Percentiles rank a stretch among this genome's conserved stretches.
These are phyloP conservation scores for Picochlorum sp. DNA, from an alignment of 139 green algal species.

Conservation along the genomic window DNA sequence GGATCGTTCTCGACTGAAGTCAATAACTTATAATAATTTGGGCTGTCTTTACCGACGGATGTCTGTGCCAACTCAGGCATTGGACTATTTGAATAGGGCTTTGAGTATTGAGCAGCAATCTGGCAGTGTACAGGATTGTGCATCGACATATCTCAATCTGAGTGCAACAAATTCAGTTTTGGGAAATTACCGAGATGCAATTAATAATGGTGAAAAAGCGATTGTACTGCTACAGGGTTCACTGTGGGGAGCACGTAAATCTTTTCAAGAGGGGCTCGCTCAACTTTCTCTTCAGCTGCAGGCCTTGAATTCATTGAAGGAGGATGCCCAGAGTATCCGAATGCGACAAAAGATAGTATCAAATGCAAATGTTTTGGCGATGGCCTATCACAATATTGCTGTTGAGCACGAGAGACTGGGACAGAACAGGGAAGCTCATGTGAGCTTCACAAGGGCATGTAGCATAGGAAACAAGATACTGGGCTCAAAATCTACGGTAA, in stretches of 20 bases:
- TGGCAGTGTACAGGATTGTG: constrained; percentile 10
- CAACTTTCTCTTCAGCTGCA: not conserved
- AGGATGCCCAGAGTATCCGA: no score
- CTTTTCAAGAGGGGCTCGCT: constrained; percentile 6
- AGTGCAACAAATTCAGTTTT: constrained; percentile 19
- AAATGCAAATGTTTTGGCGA: constrained; percentile 21
- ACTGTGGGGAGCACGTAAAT: not conserved
- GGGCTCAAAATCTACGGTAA: constrained; percentile 2
- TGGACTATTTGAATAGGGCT: constrained; percentile 19
- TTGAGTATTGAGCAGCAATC: constrained; percentile 11
- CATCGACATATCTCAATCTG: constrained; percentile 24
- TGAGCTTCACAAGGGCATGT: constrained; percentile 12
- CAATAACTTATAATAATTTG: constrained; percentile 31
- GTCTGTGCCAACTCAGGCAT: constrained; percentile 8
- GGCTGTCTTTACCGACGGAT: constrained; percentile 23
- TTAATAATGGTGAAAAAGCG: constrained; percentile 19
- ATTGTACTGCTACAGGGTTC: constrained; percentile 20
- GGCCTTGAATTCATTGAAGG: not conserved
- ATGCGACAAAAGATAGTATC: not conserved
- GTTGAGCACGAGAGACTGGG: constrained; percentile 26
- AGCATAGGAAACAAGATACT: not conserved
- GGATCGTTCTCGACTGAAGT: not conserved
- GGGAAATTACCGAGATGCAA: constrained; percentile 9
- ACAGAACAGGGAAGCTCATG: constrained; percentile 12
- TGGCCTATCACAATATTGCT: constrained; percentile 27